phyloP scores from a whole-genome alignment of 2,329 filamentous ascomycete species.

The Fusarium illudens region DNA sequence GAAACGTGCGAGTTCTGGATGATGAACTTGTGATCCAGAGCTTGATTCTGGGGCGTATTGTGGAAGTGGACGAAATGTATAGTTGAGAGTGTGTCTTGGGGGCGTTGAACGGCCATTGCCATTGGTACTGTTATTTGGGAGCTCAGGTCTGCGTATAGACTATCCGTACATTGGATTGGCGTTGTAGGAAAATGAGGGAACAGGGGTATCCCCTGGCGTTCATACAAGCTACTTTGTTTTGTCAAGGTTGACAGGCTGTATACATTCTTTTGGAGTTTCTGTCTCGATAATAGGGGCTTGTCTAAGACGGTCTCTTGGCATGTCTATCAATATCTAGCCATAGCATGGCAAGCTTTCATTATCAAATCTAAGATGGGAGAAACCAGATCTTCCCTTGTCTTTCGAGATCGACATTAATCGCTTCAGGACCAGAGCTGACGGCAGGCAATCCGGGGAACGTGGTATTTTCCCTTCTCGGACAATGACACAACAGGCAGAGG shows the following conservation, averaged over 20 bases:
- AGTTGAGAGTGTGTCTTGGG: not conserved
- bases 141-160: not conserved
- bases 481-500: not conserved
- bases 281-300: not conserved
- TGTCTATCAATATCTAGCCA: not conserved
- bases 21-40: conserved; percentile 94
- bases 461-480: not conserved
- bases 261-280: not conserved
- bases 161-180: conserved; percentile 22
- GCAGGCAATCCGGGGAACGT: not conserved
- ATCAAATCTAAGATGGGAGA: not conserved
- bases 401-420: not conserved
- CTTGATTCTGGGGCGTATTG: conserved; percentile 82
- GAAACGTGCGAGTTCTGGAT: conserved; percentile 72
- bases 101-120: conserved; percentile 32
- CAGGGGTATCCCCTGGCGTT: conserved; percentile 6
- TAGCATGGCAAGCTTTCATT: not conserved
- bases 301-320: not conserved
- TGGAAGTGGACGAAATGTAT: conserved; percentile 66
- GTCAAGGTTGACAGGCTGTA: not conserved
- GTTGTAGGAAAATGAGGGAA: conserved; percentile 15
- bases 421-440: not conserved
- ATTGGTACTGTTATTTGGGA: conserved; percentile 21
- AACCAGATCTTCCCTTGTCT: too few species aligned
- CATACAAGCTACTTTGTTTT: conserved; percentile 3